A percentile compares a stretch with the other conserved stretches of the same genome.
phyloP scores from a whole-genome alignment of 192 early-diverging fungal genomes.

The Coemansia sp. region DNA sequence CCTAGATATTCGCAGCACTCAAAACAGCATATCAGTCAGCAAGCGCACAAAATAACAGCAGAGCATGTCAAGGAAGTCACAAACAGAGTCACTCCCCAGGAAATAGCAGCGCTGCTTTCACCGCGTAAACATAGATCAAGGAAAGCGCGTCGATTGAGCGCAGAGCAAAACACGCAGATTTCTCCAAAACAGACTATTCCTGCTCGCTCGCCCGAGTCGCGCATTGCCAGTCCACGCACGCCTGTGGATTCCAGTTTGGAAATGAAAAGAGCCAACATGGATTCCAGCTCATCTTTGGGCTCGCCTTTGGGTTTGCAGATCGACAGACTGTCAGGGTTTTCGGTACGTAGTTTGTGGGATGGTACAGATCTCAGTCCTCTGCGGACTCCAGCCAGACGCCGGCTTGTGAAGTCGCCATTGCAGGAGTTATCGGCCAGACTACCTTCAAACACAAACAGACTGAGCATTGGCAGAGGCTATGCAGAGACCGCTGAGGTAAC shows the following conservation, averaged over 20 bases:
- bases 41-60: neutral
- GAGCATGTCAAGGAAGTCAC: neutral
- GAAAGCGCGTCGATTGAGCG: neutral
- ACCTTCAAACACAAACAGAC: neutral
- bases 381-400: neutral
- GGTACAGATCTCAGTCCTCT: neutral
- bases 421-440: neutral
- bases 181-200: conserved; percentile 13
- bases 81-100: conserved; percentile 23
- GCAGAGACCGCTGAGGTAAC: neutral
- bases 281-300: neutral
- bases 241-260: neutral
- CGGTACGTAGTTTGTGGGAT: conserved; percentile 24
- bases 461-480: neutral
- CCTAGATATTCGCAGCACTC: neutral
- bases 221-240: conserved; percentile 20
- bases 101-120: conserved; percentile 39
- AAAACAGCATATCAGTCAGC: neutral
- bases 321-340: neutral
- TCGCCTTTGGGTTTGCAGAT: neutral
- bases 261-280: neutral
- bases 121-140: conserved; percentile 14
- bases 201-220: conserved; percentile 31
- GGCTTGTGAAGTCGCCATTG: neutral
- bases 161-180: neutral